Evolutionary conservation across 768 basidiomycete genomes (phyloP), one percentile per base, ranked within the genome.

Genomic region (Collybia mongolica): DNA sequence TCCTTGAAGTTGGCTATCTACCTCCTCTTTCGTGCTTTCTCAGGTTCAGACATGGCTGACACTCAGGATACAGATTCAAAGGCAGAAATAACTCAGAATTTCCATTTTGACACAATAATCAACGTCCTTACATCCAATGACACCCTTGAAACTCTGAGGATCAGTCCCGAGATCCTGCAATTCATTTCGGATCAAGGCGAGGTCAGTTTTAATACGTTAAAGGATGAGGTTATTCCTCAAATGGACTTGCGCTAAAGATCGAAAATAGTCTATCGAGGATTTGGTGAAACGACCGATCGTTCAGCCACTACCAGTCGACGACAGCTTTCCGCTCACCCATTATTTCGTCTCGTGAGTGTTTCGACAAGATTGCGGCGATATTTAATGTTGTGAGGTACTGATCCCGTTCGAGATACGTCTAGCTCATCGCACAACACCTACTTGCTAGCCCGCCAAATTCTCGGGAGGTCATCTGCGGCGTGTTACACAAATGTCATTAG

Each of bases 381-480:
- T 15, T 20, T 45, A 2, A 39, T 28, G 23, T 4, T 42, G 32
- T 15, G 15, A 26, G 23, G 38, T 18, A 6, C 50, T 44, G 24
- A 24, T 55, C 61, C 39, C 29, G 8, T 26, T n/a, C 46, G 43
- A 56, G 20, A 49, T 28, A 46, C 24, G 14, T 22, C 14, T 60
- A 82, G 82, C 4, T 81, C 83, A 1, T 84, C 82, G 0, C 84
- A 86, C 55, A 86, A 86, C 58, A 85, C 84, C 1, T 86, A 86
- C 55, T 73, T 86, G 0, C 65, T 84, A 2, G 72, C 79, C 1
- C 71, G 79, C 37, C 84, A 85, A 57, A 61, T 86, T 20, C 62
- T 81, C 14, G 84, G 83, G 5, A 70, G 69, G 32, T 66, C 81
- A 4, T 82, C 82, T 4, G 72, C 80, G 4, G 71, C 69, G 3